Conservation (phyloP, 1,284 basidiomycete species). For the Ceratobasidium sp. region DNA sequence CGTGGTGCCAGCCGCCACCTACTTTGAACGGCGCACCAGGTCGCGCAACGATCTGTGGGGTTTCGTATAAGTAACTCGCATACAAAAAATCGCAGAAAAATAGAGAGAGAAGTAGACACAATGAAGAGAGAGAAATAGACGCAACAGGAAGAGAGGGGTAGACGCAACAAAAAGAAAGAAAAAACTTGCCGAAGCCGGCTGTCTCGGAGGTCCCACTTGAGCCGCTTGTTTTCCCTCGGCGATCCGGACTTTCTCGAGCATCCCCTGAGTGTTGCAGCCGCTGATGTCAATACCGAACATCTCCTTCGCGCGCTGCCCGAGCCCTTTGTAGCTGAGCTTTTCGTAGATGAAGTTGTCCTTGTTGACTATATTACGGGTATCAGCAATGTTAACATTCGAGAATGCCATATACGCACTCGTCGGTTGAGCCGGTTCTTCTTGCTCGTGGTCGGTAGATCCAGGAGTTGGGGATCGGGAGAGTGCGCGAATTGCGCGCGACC, state of each 20-base stretch:
- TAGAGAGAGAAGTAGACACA: no score
- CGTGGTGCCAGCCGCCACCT: conserved; percentile 33
- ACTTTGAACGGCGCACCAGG: conserved; percentile 7
- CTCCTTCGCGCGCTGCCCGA: conserved; percentile 3
- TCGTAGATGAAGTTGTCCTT: no score
- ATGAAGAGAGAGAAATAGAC: background rate
- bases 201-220: conserved; percentile 30
- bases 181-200: conserved; percentile 11
- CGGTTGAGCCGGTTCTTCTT: background rate
- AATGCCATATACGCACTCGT: no score
- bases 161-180: background rate
- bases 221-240: conserved; percentile 17
- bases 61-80: background rate
- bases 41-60: background rate
- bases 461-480: conserved; percentile 11
- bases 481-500: background rate
- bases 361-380: no score
- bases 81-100: no score
- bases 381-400: no score
- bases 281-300: background rate
- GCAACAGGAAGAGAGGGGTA: no score
- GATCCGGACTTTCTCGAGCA: background rate
- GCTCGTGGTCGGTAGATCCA: conserved; percentile 20
- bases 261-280: conserved; percentile 6
- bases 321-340: background rate